These are phyloP conservation scores for Candida manassasensis DNA, from an alignment of 805 yeast genomes.

Conservation along the genomic window DNA sequence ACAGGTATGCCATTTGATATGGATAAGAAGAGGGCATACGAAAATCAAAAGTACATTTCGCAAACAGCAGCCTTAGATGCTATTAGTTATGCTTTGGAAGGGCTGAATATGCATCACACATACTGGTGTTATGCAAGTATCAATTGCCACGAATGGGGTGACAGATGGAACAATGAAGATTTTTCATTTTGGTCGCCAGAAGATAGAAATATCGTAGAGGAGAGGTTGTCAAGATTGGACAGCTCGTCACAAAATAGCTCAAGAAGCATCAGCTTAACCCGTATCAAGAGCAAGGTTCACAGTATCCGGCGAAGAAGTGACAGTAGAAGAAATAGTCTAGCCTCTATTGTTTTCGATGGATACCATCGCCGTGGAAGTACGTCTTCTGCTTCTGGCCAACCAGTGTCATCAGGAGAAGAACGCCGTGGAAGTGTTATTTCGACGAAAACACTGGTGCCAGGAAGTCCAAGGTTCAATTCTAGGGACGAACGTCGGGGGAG, in stretches of 20 bases:
- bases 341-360: neutral
- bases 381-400: neutral
- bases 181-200: constrained; percentile 80
- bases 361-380: constrained; percentile 3
- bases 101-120: constrained; percentile 64
- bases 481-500: constrained; percentile 1
- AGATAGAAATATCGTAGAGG: constrained; percentile 36
- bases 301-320: neutral
- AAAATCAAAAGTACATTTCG: constrained; percentile 58
- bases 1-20: constrained; percentile 98
- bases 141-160: constrained; percentile 84
- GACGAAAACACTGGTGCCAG: neutral
- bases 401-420: neutral
- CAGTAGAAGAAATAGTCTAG: constrained; percentile 3
- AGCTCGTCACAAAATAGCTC: neutral
- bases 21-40: constrained; percentile 74
- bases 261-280: constrained; percentile 2
- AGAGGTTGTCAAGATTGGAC: constrained; percentile 4
- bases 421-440: neutral
- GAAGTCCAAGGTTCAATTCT: constrained; percentile 1
- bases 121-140: constrained; percentile 79
- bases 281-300: constrained; percentile 3
- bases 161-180: constrained; percentile 90
- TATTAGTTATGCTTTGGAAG: constrained; percentile 71
- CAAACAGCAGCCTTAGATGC: constrained; percentile 88